These are phyloP conservation scores for Sabuloglossum arenarium DNA, from an alignment of 495 filamentous ascomycete species.

Conservation along the genomic window DNA sequence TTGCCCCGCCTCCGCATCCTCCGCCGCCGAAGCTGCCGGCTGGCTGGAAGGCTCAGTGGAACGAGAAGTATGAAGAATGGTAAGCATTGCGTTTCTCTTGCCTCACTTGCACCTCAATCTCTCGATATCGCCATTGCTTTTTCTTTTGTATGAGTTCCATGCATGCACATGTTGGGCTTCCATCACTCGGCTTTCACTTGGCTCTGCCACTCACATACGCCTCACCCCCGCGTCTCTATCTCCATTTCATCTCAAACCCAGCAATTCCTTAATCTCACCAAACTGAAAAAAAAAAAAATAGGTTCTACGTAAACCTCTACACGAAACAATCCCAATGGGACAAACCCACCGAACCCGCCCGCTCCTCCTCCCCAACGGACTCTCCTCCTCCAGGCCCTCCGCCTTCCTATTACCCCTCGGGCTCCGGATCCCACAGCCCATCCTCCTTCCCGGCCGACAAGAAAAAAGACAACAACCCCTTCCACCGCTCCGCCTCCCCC, in stretches of 20 bases:
- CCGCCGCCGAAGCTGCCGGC: slow-evolving; percentile 74
- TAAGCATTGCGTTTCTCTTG: slow-evolving; percentile 10
- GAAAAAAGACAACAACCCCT: slow-evolving; percentile 34
- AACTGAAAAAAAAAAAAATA: slow-evolving; percentile 18
- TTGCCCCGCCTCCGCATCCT: slow-evolving; percentile 20
- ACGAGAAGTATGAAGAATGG: slow-evolving; percentile 61
- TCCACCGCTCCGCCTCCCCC: slow-evolving; percentile 21
- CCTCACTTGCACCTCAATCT: neutral
- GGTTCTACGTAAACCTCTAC: slow-evolving; percentile 76
- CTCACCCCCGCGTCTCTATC: no score
- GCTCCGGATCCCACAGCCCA: no score
- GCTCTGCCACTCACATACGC: no score
- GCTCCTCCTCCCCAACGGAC: slow-evolving; percentile 11
- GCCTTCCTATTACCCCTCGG: no score
- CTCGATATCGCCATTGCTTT: no score
- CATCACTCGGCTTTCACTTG: no score
- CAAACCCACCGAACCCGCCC: slow-evolving; percentile 39
- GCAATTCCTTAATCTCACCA: neutral
- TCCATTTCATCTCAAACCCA: no score
- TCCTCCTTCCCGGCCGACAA: no score
- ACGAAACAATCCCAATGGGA: slow-evolving; percentile 84
- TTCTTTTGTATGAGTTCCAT: no score
- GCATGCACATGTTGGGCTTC: no score
- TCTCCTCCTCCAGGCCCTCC: no score
- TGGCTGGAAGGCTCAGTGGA: slow-evolving; percentile 71